phyloP scores from a whole-genome alignment of 1,284 basidiomycete genomes.

The Apiotrichum porosum region DNA sequence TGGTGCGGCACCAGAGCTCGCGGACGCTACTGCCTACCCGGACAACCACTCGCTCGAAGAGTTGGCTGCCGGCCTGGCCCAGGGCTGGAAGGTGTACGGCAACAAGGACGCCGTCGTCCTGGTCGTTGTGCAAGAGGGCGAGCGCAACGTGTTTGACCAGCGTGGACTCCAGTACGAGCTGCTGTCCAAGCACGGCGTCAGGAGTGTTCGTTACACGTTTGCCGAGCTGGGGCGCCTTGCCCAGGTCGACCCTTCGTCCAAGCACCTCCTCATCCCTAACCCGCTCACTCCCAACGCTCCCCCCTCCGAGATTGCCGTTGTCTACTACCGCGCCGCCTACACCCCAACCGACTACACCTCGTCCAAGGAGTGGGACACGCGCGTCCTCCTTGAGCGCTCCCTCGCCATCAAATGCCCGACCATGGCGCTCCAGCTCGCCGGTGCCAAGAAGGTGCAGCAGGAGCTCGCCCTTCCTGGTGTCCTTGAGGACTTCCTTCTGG shows the following conservation, averaged over 20 bases:
- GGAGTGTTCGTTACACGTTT: slow-evolving; percentile 69
- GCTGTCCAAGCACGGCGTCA: slow-evolving; percentile 62
- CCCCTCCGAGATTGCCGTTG: slow-evolving; percentile 65
- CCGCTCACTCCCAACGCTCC: slow-evolving; percentile 32
- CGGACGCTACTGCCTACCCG: slow-evolving; percentile 60
- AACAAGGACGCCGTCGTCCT: slow-evolving; percentile 54
- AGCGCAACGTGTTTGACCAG: slow-evolving; percentile 97
- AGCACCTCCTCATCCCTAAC: slow-evolving; percentile 51
- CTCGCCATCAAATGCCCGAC: slow-evolving; percentile 89
- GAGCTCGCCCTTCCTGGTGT: slow-evolving; percentile 70
- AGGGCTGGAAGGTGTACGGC: slow-evolving; percentile 71
- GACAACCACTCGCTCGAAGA: slow-evolving; percentile 67
- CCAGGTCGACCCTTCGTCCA: slow-evolving; percentile 50
- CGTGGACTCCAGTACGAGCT: slow-evolving; percentile 79
- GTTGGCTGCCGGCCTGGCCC: slow-evolving; percentile 69
- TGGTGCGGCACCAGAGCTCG: slow-evolving; percentile 56
- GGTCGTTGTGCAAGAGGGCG: slow-evolving; percentile 82
- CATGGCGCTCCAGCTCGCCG: slow-evolving; percentile 86
- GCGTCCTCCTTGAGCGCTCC: slow-evolving; percentile 71
- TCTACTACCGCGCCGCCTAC: slow-evolving; percentile 88
- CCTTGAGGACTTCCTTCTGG: slow-evolving; percentile 64
- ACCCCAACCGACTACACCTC: slow-evolving; percentile 74
- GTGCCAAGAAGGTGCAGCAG: slow-evolving; percentile 94
- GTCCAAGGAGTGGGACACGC: slow-evolving; percentile 61
- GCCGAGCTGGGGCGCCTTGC: slow-evolving; percentile 59